Evolutionary conservation across 2,329 filamentous ascomycete species (phyloP), one percentile per base, ranked within the genome.

Genomic region (Arachnopeziza araneosa): DNA sequence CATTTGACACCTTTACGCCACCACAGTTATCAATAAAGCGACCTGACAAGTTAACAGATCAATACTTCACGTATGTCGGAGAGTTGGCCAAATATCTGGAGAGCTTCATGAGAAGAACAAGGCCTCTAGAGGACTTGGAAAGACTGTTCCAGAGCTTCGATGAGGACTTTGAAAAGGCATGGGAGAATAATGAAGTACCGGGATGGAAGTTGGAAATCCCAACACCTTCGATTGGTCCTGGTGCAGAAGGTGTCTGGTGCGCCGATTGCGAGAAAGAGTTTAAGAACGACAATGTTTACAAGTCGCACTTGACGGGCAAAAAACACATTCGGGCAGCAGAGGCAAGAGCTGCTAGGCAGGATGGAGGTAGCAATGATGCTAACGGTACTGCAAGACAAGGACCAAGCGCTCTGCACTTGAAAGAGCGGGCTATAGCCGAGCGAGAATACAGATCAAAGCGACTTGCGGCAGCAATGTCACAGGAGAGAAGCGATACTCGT

Each of bases 241-340:
- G 71, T 70, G 79, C 69, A 0, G 87, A 91, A 56, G 90, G 89
- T 0, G 82, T 92, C 19, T 98, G 90, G 89, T 99, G 95, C 70
- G 81, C 88, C 6, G 92, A 93, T 64, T 99, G 95, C 73, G 89
- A 95, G 71, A 97, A 93, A 76, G 91, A 93, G 61, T 99, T 98
- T 77, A 92, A 90, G 70, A 98, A 97, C 70, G 86, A 95, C 66
- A 96, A 96, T 63, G 91, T 97, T 54, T 96, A 96, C 79, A 93
- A 92, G 69, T 87, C 85, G 48, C 95, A 99, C 73, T 76, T 99
- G 63, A 88, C 79, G 0, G 93, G 93, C 50, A 93, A 96, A 76
- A 99, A 98, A 73, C 95, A 99, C 73, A 84, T 93, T 73, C 91
- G 91, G 69, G 90, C 90, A 0, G 90, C 89, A 0, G 86, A 91